phyloP scores from a whole-genome alignment of 2,329 filamentous ascomycete species.

The Diaporthe sp. region DNA sequence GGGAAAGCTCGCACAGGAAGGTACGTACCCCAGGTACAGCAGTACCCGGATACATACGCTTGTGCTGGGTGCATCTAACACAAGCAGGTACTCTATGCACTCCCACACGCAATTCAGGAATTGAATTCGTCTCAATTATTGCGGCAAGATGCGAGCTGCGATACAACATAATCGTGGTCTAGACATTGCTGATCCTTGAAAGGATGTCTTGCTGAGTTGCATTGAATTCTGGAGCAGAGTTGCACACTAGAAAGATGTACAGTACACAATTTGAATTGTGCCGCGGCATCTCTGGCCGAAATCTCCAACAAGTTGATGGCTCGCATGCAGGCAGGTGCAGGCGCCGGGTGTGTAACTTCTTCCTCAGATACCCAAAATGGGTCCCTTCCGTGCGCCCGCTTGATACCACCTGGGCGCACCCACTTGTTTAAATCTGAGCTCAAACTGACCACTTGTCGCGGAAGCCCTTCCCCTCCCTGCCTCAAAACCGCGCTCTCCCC shows the following conservation, averaged over 20 bases:
- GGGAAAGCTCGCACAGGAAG: not conserved
- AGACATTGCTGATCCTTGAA: not conserved
- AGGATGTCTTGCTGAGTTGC: not conserved
- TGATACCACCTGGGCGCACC: conserved; percentile 3
- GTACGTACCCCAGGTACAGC: not conserved
- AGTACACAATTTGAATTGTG: not conserved
- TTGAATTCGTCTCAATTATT: conserved; percentile 5
- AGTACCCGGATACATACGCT: not conserved
- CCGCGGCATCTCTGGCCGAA: conserved; percentile 32
- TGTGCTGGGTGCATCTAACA: not conserved
- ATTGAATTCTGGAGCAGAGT: not conserved
- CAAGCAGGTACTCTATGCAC: not conserved
- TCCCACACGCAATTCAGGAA: not conserved
- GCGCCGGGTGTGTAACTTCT: not conserved
- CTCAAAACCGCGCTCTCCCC: conserved; percentile 6
- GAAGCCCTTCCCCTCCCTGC: not conserved
- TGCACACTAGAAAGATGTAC: not conserved
- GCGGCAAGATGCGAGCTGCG: not conserved
- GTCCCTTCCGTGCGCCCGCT: conserved; percentile 26
- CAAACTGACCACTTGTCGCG: conserved; percentile 17
- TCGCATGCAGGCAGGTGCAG: not conserved
- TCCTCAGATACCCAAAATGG: conserved; percentile 4
- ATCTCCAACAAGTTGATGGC: conserved; percentile 17
- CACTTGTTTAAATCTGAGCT: not conserved
- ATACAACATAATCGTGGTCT: not conserved